Conservation (phyloP, 306 rosid genomes). For the Neltuma alba region DNA sequence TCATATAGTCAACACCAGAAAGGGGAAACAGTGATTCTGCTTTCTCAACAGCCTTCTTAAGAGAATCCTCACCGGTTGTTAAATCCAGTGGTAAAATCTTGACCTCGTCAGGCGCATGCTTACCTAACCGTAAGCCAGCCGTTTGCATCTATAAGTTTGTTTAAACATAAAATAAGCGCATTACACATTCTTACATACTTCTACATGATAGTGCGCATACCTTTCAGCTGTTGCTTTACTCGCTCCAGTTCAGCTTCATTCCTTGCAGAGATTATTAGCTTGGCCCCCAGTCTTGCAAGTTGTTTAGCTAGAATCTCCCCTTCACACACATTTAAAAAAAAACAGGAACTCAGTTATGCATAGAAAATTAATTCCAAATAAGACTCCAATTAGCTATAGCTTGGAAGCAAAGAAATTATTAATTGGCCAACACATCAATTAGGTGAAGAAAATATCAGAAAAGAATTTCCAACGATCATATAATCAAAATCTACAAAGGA, state of each 20-base stretch:
- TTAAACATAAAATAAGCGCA: background rate
- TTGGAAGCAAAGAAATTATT: background rate
- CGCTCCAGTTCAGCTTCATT: slow-evolving; percentile 80
- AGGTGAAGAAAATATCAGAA: background rate
- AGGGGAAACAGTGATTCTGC: slow-evolving; percentile 76
- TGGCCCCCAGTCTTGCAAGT: slow-evolving; percentile 87
- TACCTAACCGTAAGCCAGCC: slow-evolving; percentile 57
- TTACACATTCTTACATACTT: slow-evolving; percentile 9
- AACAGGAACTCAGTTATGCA: background rate
- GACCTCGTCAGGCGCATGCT: slow-evolving; percentile 73
- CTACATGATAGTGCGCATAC: slow-evolving; percentile 47
- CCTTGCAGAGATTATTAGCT: slow-evolving; percentile 88
- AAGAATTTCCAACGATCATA: slow-evolving; percentile 20
- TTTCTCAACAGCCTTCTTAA: slow-evolving; percentile 66
- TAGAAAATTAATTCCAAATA: slow-evolving; percentile 24
- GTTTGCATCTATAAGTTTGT: background rate
- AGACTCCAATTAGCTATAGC: background rate
- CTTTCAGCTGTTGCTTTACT: slow-evolving; percentile 73
- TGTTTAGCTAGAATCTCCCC: slow-evolving; percentile 92
- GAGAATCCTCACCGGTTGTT: slow-evolving; percentile 76
- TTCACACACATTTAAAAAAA: slow-evolving; percentile 36
- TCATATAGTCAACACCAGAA: slow-evolving; percentile 87
- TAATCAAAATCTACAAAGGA: background rate
- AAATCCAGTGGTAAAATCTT: slow-evolving; percentile 83
- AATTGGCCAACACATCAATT: slow-evolving; percentile 6